Evolutionary conservation across 1,284 basidiomycete species (phyloP), one percentile per base, ranked within the genome.

Genomic region (Ganoderma boninense): DNA sequence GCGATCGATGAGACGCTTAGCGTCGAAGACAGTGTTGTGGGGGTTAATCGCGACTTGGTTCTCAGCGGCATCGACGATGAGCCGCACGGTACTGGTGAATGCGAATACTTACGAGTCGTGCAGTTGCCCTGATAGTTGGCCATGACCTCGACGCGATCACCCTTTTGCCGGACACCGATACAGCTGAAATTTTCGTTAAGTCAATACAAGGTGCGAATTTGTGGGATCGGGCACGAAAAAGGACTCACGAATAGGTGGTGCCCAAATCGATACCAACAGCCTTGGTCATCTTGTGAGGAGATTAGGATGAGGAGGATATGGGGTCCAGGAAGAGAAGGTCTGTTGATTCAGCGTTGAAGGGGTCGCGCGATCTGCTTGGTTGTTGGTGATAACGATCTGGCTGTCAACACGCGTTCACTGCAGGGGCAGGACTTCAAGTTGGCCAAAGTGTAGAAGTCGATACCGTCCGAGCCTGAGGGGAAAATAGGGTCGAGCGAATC

Each of bases 61-160:
- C 89, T 99, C 99, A 77, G 97, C 97, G 78, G 96, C 96, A 90
- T 99, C 97, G 83, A 97, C 97, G 80, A 99, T 99, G 83, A 99
- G 87, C 88, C 97, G 96, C 90, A 99, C 97, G 83, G 94, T 94
- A 76, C 95, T 87, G 77, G 96, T 97, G 90, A 99, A 99, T 78
- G 97, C 96, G 84, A n/a, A n/a, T n/a, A 99, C 97, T 85, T 99
- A 99, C 77, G 97, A 99, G 97, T 99, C 78, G 97, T 98, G 77
- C 97, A 92, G 92, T 99, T 99, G 81, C 97, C 97, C 94, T 98
- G 97, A 87, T 98, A 97, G 85, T 97, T 97, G 86, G 95, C 94
- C 82, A 96, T 97, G 86, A 97, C 97, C 87, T 98, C 97, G 76
- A 98, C 97, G 80, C 97, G 95, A 88, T 98, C 97, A 78, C n/a